Conservation (phyloP, 192 early-diverging fungal species). For the Neocallimastix lanati region DNA sequence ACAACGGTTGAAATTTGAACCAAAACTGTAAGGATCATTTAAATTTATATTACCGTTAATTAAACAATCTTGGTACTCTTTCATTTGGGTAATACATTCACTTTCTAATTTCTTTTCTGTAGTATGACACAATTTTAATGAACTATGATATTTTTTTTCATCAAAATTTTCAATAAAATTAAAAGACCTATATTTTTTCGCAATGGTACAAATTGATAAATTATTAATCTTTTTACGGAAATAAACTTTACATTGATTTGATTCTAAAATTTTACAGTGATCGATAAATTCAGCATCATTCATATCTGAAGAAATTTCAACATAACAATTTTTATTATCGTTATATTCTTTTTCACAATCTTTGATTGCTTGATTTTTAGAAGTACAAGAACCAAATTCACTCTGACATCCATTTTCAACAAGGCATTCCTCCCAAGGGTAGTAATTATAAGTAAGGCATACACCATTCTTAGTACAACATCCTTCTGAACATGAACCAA, state of each 20-base stretch:
- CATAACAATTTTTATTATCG: too few relatives aligned
- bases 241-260: neutral
- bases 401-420: too few relatives aligned
- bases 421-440: too few relatives aligned
- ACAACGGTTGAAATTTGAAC: neutral
- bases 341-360: too few relatives aligned
- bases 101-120: neutral
- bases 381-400: too few relatives aligned
- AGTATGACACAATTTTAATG: neutral
- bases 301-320: too few relatives aligned
- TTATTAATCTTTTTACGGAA: neutral
- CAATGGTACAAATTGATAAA: neutral
- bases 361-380: too few relatives aligned
- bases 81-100: neutral
- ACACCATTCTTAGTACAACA: too few relatives aligned
- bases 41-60: neutral
- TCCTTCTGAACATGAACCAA: too few relatives aligned
- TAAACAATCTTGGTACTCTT: neutral
- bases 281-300: too few relatives aligned
- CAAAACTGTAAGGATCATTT: neutral
- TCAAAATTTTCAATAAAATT: neutral
- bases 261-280: neutral
- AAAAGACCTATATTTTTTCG: neutral
- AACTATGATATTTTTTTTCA: neutral
- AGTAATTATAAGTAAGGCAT: too few relatives aligned